Evolutionary conservation across 208 protist genomes (phyloP).

Genomic region (Wallacemonas sp.): DNA sequence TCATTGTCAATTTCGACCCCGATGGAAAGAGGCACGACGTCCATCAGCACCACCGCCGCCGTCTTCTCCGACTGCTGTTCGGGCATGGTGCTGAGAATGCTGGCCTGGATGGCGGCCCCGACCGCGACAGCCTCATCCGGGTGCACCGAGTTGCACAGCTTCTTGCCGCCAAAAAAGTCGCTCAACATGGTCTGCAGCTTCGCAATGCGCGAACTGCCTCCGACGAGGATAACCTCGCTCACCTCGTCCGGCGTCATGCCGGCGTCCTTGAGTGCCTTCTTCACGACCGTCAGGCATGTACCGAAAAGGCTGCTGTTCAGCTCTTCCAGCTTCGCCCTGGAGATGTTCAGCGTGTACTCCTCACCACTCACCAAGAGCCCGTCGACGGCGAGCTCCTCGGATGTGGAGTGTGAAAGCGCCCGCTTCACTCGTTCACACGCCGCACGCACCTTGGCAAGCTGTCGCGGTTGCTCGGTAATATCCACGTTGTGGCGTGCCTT

Average conservation of each 20-base stretch:
- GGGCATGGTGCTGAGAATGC: constrained; percentile 82
- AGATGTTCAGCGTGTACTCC: constrained; percentile 95
- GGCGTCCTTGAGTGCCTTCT: constrained; percentile 89
- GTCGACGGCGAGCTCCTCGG: constrained; percentile 95
- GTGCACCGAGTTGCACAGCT: constrained; percentile 92
- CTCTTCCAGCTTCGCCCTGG: constrained; percentile 98
- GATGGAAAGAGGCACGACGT: constrained; percentile 95
- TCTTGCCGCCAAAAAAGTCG: constrained; percentile 68
- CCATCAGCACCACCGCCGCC: constrained; percentile 95
- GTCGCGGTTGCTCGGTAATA: constrained; percentile 26
- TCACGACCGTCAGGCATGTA: constrained; percentile 70
- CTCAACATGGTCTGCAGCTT: constrained; percentile 92
- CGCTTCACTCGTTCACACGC: constrained; percentile 95
- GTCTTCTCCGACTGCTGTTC: constrained; percentile 70
- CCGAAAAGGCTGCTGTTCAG: constrained; percentile 84
- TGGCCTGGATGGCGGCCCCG: constrained; percentile 99
- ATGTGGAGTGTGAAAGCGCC: constrained; percentile 90
- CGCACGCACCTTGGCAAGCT: constrained; percentile 55
- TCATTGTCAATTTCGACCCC: constrained; percentile 96
- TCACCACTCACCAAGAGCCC: constrained; percentile 91
- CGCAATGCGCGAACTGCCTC: constrained; percentile 97
- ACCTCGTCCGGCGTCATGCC: constrained; percentile 76
- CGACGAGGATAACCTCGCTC: constrained; percentile 94
- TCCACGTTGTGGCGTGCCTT: constrained; percentile 88
- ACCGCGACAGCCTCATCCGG: constrained; percentile 98